A percentile compares a stretch with the other conserved stretches of the same genome.
Conservation (phyloP, 208 protist species). For the Phytomonas sp. region DNA sequence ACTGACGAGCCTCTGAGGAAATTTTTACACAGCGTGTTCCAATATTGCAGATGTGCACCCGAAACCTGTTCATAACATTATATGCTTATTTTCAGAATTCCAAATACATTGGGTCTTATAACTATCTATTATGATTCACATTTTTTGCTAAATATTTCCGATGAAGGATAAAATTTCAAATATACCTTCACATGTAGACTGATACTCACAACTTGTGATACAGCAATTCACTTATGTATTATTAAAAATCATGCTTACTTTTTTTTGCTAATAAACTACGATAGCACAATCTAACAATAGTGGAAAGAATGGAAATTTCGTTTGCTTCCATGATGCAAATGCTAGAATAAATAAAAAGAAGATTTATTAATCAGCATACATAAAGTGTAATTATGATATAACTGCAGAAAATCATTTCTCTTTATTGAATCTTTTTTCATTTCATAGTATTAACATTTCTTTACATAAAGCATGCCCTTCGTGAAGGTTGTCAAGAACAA, state of each 20-base stretch:
- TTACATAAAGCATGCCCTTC: conserved; percentile 64
- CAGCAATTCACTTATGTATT: background rate
- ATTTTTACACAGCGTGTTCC: background rate
- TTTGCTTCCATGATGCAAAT: background rate
- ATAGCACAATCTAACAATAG: background rate
- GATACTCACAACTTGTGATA: background rate
- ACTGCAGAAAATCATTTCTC: background rate
- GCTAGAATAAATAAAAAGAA: conserved; percentile 1
- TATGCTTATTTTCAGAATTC: background rate
- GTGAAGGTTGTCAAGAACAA: conserved; percentile 90
- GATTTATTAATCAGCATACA: background rate
- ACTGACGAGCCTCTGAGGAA: background rate
- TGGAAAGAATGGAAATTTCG: background rate
- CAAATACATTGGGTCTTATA: background rate
- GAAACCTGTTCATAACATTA: background rate
- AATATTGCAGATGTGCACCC: background rate
- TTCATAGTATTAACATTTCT: background rate
- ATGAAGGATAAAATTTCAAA: background rate
- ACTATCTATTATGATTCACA: background rate
- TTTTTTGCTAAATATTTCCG: background rate
- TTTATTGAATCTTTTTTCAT: background rate
- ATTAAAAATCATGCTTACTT: background rate
- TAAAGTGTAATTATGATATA: background rate
- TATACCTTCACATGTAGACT: background rate
- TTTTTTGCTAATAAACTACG: background rate